A percentile compares a stretch with the other conserved stretches of the same genome.
These are phyloP conservation scores for Xanthoconium purpureum DNA, from an alignment of 768 basidiomycete species.

Conservation along the genomic window DNA sequence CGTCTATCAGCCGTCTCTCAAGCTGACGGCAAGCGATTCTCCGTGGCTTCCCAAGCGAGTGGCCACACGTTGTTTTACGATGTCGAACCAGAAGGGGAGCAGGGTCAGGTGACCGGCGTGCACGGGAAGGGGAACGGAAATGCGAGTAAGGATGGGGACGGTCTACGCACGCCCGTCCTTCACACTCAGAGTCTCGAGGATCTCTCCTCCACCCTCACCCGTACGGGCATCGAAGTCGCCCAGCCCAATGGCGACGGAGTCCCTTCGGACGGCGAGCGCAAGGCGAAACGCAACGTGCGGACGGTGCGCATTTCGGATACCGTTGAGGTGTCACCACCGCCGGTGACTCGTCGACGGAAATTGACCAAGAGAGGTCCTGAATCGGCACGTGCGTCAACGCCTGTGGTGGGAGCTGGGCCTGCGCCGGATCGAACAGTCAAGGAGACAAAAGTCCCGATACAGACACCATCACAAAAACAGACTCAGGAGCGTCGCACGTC, in stretches of 20 bases:
- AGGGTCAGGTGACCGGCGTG: neutral
- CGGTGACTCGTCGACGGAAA: slow-evolving; percentile 16
- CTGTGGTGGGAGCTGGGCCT: neutral
- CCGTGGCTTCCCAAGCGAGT: slow-evolving; percentile 21
- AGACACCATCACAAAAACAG: neutral
- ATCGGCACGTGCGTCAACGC: neutral
- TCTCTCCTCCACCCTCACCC: slow-evolving; percentile 17
- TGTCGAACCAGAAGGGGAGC: slow-evolving; percentile 6
- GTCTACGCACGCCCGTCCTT: neutral
- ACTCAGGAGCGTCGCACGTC: slow-evolving; percentile 15
- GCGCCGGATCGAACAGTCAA: neutral
- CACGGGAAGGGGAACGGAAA: neutral
- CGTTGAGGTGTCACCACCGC: slow-evolving; percentile 19
- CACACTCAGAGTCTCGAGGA: slow-evolving; percentile 26
- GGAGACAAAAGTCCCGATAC: neutral
- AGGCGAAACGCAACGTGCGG: slow-evolving; percentile 21
- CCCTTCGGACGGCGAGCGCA: neutral
- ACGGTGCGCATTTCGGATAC: slow-evolving; percentile 25
- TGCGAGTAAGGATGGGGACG: neutral
- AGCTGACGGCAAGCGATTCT: slow-evolving; percentile 19
- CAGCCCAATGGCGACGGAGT: neutral
- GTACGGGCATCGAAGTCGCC: slow-evolving; percentile 18
- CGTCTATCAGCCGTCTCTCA: slow-evolving; percentile 7
- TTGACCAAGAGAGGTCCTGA: slow-evolving; percentile 21
- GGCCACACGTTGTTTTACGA: slow-evolving; percentile 30